A percentile compares a stretch with the other conserved stretches of the same genome.
These are phyloP conservation scores for Ilyonectria destructans DNA, from an alignment of 2,329 filamentous ascomycete species.

Conservation along the genomic window DNA sequence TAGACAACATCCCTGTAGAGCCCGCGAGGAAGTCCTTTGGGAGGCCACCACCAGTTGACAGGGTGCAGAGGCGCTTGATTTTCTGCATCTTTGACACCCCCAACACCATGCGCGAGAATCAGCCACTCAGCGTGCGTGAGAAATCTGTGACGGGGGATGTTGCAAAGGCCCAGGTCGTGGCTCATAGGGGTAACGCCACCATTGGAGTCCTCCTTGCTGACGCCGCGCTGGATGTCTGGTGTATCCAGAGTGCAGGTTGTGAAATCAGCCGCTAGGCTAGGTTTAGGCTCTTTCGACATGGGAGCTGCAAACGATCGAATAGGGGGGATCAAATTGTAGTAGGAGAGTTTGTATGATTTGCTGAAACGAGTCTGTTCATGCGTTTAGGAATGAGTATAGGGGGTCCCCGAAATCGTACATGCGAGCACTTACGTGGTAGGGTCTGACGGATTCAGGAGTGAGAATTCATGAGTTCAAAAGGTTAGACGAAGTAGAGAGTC, in stretches of 20 bases:
- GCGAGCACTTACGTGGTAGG: constrained; percentile 6
- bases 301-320: neutral
- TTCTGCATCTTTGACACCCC: constrained; percentile 64
- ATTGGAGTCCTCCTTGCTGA: neutral
- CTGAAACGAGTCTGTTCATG: constrained; percentile 24
- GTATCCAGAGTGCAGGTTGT: neutral
- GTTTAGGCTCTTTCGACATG: constrained; percentile 6
- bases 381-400: constrained; percentile 8
- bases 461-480: neutral
- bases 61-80: constrained; percentile 60
- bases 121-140: constrained; percentile 63
- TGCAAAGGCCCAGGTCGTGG: neutral
- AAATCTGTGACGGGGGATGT: constrained; percentile 54
- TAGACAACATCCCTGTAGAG: constrained; percentile 66
- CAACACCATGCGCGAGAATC: constrained; percentile 64
- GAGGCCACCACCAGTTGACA: constrained; percentile 61
- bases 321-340: neutral
- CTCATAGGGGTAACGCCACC: constrained; percentile 2
- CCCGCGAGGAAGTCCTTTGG: constrained; percentile 64
- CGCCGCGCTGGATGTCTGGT: neutral
- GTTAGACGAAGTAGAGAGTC: neutral
- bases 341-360: neutral
- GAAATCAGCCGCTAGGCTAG: neutral
- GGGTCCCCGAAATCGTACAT: neutral
- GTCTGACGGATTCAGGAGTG: neutral